Evolutionary conservation across 257 asterid genomes (phyloP).

Genomic region (Paraleonurus japonicus): DNA sequence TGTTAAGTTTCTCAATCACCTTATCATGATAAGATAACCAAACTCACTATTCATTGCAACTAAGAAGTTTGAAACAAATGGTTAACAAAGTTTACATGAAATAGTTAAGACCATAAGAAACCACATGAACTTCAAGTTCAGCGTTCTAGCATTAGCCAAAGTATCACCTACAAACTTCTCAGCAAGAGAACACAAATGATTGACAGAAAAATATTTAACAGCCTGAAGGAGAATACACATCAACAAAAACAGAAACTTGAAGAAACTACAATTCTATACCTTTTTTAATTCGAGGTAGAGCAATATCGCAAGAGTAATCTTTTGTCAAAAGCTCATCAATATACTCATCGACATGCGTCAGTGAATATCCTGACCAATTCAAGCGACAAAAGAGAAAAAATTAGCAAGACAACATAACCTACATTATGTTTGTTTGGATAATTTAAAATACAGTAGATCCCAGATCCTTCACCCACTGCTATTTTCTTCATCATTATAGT

Average conservation of each 20-base stretch:
- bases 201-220: not conserved
- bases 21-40: slow-evolving; percentile 1
- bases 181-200: not conserved
- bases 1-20: not conserved
- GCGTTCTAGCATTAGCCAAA: not conserved
- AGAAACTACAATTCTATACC: slow-evolving; percentile 40
- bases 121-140: not conserved
- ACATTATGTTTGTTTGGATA: not conserved
- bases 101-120: not conserved
- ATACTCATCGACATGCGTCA: slow-evolving; percentile 90
- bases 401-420: not conserved
- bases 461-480: not conserved
- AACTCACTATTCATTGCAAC: not conserved
- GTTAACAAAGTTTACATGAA: not conserved
- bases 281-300: slow-evolving; percentile 82
- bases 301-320: slow-evolving; percentile 91
- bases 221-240: not conserved
- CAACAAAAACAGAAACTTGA: slow-evolving; percentile 2
- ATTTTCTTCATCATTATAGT: not conserved
- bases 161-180: slow-evolving; percentile 1
- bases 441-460: not conserved
- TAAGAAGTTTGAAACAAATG: not conserved
- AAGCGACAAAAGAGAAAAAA: not conserved
- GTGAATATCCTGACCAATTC: slow-evolving; percentile 47
- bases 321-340: slow-evolving; percentile 80